Evolutionary conservation across 257 asterid species (phyloP).

Genomic region (Capsicum chinense): DNA sequence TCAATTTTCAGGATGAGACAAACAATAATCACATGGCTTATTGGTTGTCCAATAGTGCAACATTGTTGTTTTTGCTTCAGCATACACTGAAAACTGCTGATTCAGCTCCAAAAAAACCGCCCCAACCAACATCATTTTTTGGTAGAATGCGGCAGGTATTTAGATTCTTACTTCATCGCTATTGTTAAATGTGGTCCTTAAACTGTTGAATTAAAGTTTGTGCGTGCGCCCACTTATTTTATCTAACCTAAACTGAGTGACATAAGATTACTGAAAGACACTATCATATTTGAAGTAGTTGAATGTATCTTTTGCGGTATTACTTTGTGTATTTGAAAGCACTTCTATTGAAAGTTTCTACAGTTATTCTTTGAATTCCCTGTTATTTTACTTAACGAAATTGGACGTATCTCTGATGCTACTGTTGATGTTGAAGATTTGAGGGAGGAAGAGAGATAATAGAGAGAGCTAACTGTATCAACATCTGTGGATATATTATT

Average conservation of each 20-base stretch:
- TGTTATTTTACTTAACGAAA: neutral
- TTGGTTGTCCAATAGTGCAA: constrained; percentile 88
- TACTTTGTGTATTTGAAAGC: constrained; percentile 11
- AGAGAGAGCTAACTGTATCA: neutral
- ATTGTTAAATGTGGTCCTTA: neutral
- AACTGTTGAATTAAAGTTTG: neutral
- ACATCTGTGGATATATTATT: neutral
- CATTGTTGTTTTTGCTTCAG: constrained; percentile 72
- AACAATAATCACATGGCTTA: constrained; percentile 65
- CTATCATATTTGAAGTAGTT: neutral
- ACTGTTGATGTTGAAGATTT: constrained; percentile 4
- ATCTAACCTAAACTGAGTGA: neutral
- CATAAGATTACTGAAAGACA: neutral
- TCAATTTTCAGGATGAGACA: constrained; percentile 62
- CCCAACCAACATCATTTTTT: constrained; percentile 74
- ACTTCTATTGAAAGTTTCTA: neutral
- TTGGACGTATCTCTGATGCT: neutral
- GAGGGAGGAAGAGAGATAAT: neutral
- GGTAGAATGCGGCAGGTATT: constrained; percentile 81
- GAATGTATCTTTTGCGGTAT: neutral
- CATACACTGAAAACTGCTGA: constrained; percentile 56
- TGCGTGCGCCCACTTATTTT: neutral
- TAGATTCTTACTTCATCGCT: constrained; percentile 24
- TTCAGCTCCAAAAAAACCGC: constrained; percentile 56
- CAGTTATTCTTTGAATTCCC: neutral